Conservation (phyloP, 345 rosid species). For the Pugionium cornutum region DNA sequence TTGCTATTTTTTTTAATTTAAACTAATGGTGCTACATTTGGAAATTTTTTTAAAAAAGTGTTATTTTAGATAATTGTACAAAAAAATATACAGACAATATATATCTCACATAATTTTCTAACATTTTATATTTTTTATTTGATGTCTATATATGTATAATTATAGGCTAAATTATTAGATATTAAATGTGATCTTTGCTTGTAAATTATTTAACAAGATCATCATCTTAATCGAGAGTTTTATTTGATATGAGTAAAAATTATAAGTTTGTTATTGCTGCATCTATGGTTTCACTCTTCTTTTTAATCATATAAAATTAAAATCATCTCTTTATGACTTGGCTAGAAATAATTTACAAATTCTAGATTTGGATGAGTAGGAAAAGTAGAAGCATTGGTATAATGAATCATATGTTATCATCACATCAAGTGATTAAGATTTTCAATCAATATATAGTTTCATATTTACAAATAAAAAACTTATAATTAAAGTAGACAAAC, state of each 20-base stretch:
- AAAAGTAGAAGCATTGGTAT: not conserved
- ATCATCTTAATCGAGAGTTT: not conserved
- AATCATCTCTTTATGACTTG: not conserved
- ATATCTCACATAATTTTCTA: too few relatives aligned
- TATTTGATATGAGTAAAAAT: not conserved
- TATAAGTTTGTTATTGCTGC: not conserved
- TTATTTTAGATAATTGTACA: too few relatives aligned
- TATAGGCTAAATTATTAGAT: not conserved
- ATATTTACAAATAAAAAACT: not conserved
- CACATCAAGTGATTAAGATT: not conserved
- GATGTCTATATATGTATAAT: not conserved
- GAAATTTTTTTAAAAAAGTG: too few relatives aligned
- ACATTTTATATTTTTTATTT: too few relatives aligned
- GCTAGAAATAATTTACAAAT: not conserved
- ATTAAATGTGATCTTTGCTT: not conserved
- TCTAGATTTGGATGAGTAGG: constrained; percentile 13
- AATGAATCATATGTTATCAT: constrained; percentile 7
- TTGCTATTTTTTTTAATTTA: too few relatives aligned
- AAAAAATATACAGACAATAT: too few relatives aligned
- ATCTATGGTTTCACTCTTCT: not conserved
- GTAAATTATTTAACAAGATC: not conserved
- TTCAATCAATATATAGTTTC: not conserved
- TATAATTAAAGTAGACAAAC: constrained; percentile 19
- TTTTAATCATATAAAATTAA: not conserved
- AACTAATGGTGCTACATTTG: too few relatives aligned